phyloP scores from a whole-genome alignment of 129 eudicot genomes.

The Centrapalus pauciflorus region DNA sequence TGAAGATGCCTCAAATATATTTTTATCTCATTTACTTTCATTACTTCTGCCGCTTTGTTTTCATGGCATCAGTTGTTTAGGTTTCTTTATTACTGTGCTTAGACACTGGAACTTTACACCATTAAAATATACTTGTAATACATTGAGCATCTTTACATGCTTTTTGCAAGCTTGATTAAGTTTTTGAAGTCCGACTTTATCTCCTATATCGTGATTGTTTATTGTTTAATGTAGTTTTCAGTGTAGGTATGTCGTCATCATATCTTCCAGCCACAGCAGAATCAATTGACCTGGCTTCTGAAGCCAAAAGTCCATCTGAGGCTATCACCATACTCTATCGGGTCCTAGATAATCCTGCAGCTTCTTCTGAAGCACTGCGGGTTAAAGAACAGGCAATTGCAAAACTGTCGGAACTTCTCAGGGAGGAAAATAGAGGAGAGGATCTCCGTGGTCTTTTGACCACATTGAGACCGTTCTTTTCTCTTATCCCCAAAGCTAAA shows the following conservation, averaged over 20 bases:
- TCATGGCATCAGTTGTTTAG: background rate
- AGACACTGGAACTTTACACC: background rate
- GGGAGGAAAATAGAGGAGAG: constrained; percentile 48
- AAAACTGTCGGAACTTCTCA: constrained; percentile 48
- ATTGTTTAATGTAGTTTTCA: constrained; percentile 10
- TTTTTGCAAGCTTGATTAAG: background rate
- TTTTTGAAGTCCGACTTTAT: background rate
- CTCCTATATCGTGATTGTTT: background rate
- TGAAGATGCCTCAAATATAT: background rate
- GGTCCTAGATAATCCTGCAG: constrained; percentile 52
- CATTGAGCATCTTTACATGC: background rate
- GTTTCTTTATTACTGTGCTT: background rate
- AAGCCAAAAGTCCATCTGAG: constrained; percentile 48
- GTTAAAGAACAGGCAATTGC: constrained; percentile 59
- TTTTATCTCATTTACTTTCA: background rate
- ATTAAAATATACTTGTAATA: background rate
- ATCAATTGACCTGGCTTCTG: constrained; percentile 46
- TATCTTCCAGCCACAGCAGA: constrained; percentile 49
- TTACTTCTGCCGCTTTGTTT: background rate
- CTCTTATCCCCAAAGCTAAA: constrained; percentile 52
- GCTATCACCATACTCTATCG: constrained; percentile 50
- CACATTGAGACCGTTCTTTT: constrained; percentile 48
- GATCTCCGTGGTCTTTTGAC: constrained; percentile 60
- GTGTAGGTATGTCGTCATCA: constrained; percentile 38
- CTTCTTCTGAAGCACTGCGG: constrained; percentile 60